Percentiles rank a stretch among this genome's conserved stretches.
phyloP scores from a whole-genome alignment of 2,329 filamentous ascomycete species.

The Neurospora crassa region DNA sequence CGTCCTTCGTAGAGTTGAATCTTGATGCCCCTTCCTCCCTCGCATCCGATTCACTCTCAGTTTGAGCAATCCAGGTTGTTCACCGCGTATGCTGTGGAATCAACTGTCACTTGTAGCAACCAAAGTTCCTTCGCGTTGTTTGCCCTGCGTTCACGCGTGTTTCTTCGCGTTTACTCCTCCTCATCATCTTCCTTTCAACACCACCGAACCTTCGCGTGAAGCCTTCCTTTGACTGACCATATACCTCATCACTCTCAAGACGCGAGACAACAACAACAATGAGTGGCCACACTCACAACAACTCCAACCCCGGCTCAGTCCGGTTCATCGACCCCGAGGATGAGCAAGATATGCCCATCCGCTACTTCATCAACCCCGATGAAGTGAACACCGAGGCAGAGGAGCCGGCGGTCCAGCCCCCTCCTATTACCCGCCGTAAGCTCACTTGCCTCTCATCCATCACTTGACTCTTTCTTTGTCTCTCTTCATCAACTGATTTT shows the following conservation, averaged over 20 bases:
- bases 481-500: not conserved
- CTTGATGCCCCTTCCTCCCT: not conserved
- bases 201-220: not conserved
- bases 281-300: not conserved
- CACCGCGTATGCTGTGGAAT: too few species aligned
- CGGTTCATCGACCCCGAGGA: not conserved
- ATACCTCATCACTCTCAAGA: not conserved
- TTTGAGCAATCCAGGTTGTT: not conserved
- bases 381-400: not conserved
- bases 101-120: not conserved
- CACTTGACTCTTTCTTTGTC: not conserved
- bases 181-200: not conserved
- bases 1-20: not conserved
- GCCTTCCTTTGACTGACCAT: not conserved
- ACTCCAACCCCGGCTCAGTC: not conserved
- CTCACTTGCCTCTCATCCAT: not conserved
- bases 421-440: not conserved
- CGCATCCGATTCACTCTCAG: not conserved
- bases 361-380: not conserved
- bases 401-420: not conserved
- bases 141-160: not conserved
- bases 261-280: not conserved
- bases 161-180: not conserved
- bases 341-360: not conserved
- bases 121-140: not conserved